Base-by-base conservation (phyloP, 164 flowering plant species). In the Vitis riparia region DNA sequence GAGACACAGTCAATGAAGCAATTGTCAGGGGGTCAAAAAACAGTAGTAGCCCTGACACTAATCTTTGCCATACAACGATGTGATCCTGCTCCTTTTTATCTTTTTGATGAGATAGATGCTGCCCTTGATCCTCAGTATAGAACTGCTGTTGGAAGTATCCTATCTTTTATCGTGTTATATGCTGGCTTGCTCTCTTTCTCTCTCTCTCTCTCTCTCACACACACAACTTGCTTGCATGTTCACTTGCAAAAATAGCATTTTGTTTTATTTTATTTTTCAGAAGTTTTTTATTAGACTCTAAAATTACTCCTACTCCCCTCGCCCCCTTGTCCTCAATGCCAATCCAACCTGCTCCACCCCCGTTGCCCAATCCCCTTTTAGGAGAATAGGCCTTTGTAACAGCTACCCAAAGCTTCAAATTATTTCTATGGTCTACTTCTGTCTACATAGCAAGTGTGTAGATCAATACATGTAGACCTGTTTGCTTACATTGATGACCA, bases 1-100 rank as follows among this genome's bases (percentile, higher is more conserved):
- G 99, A 95, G 80, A 95, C 99, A 12, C 98, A 95, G 63, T 93
- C 95, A 23, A 95, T 95, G 99, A 95, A 91, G 84, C 99, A 95
- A 68, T 75, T 95, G 58, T 95, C 99, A 69, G 99, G 99, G 19
- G 99, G 99, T 68, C 99, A 95, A 80, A 95, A 95, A 83, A 95
- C 99, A 62, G 99, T 95, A 55, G 99, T 95, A 23, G 99, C 99
- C 48, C 79, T 95, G 76, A 80, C 98, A 32, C 81, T 95, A 62
- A 95, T 95, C 59, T 95, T 95, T 76, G 98, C 99, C 66, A 93
- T 95, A 74, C 99, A 95, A 69, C 81, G 99, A 73, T 93, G 99
- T 79, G 99, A 95, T 76, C 99, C 99, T 66, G 99, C 99, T 69
- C 99, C 99, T 0, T 95, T 95, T 66, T 95, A 95, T 81, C 97